These are phyloP conservation scores for Ascocoryne sarcoides DNA, from an alignment of 2,329 filamentous ascomycete genomes.

Conservation along the genomic window DNA sequence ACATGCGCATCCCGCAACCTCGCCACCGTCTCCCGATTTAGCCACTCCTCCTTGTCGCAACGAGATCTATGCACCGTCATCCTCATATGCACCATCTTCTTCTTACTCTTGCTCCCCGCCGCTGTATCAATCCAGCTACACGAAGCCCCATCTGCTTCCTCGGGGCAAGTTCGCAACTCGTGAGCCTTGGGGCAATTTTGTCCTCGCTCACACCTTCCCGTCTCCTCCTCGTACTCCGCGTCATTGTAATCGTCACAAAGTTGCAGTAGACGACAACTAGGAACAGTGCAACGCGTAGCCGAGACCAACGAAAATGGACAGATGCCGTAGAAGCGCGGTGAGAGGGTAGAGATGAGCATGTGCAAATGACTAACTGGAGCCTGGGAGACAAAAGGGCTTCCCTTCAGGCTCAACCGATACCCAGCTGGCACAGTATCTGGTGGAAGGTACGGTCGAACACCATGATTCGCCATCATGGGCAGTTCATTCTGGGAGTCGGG, in stretches of 20 bases:
- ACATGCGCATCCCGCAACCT: constrained; percentile 4
- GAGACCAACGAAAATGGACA: constrained; percentile 10
- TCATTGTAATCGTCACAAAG: constrained; percentile 8
- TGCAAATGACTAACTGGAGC: no score
- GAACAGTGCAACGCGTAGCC: neutral
- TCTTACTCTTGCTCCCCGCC: neutral
- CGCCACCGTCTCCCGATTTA: neutral
- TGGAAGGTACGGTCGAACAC: no score
- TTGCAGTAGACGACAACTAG: constrained; percentile 3
- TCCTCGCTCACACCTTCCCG: neutral
- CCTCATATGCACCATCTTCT: constrained; percentile 2
- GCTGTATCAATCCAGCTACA: neutral
- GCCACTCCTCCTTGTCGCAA: constrained; percentile 2
- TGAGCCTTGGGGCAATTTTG: neutral
- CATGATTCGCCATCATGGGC: no score
- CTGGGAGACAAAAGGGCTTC: no score
- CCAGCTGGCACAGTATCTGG: no score
- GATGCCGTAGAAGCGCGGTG: constrained; percentile 7
- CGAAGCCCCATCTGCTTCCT: neutral
- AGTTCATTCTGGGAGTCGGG: no score
- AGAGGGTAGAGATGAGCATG: constrained; percentile 3
- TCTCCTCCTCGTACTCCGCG: no score
- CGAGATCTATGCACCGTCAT: neutral
- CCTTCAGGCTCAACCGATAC: no score
- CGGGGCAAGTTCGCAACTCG: neutral